phyloP scores from a whole-genome alignment of 768 basidiomycete species.

The Lentinus tigrinus region DNA sequence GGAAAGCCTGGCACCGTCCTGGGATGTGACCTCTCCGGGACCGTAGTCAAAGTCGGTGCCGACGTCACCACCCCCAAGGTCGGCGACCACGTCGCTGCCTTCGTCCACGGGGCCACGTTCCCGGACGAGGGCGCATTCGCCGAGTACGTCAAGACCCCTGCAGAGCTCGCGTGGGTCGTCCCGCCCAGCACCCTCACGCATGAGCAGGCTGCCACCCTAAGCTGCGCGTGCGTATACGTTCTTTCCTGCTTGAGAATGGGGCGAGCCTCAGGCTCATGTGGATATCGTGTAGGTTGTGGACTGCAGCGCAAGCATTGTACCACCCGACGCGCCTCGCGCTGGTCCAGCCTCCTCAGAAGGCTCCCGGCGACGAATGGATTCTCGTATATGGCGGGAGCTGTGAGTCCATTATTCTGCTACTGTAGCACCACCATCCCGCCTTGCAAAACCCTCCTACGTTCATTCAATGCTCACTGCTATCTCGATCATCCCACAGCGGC shows the following conservation, averaged over 20 bases:
- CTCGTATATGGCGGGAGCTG: slow-evolving; percentile 21
- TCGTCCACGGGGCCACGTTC: slow-evolving; percentile 24
- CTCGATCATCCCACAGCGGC: slow-evolving; percentile 5
- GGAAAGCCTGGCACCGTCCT: slow-evolving; percentile 15
- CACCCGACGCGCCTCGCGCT: slow-evolving; percentile 15
- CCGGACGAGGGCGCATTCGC: slow-evolving; percentile 25
- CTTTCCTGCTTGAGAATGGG: no score
- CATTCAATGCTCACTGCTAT: no score
- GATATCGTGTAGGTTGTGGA: slow-evolving; percentile 19
- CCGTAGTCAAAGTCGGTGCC: slow-evolving; percentile 21
- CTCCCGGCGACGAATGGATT: slow-evolving; percentile 9
- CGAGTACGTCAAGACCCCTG: slow-evolving; percentile 26
- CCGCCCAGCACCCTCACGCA: slow-evolving; percentile 11
- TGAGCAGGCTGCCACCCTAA: slow-evolving; percentile 21
- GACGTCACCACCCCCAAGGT: slow-evolving; percentile 18
- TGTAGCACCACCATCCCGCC: no score
- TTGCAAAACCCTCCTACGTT: no score
- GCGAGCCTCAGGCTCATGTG: no score
- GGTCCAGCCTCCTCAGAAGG: slow-evolving; percentile 12
- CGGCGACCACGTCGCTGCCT: slow-evolving; percentile 29
- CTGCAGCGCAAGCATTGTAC: slow-evolving; percentile 19
- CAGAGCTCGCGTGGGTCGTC: slow-evolving; percentile 20
- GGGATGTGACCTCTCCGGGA: slow-evolving; percentile 29
- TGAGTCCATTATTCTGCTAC: no score
- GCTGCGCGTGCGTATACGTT: slow-evolving; percentile 19